Evolutionary conservation across 371 early-diverging fungal genomes (phyloP), one percentile per base, ranked within the genome.

Genomic region (Catenaria anguillulae): DNA sequence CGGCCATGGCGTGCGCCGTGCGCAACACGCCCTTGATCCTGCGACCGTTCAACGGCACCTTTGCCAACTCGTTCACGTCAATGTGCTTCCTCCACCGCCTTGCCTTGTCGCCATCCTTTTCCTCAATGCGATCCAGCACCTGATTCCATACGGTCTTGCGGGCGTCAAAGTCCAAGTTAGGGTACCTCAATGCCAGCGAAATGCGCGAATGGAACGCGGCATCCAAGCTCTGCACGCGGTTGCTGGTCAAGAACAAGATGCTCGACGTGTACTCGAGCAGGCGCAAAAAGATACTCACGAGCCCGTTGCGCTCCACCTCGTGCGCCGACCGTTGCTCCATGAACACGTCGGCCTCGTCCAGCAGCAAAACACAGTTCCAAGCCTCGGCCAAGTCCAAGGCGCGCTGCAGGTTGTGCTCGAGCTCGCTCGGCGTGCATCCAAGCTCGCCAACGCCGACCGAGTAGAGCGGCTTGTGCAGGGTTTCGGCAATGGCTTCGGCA

Each of bases 401-500:
- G 33, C 64, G 69, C 29, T 62, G 64, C 45, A 79, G 60, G 31
- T 72, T 48, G 15, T 35, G 24, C 66, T 79, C 79, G 71, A 79
- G 65, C 31, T 69, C 71, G 33, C 68, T 68, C 4, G 77, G 74
- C 0, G 63, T 71, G 33, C 66, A 65, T 8, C 79, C 79, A 37
- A 79, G 73, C 66, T 79, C 78, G 23, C 79, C 78, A 68, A 79
- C 71, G 36, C 75, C 73, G 5, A 78, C 73, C 48, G 71, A 70
- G 61, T 75, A 78, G 26, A 79, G 66, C 6, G 79, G 78, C 19
- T 68, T 64, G 37, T 73, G 77, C 24, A 78, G 66, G 2, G 65
- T 55, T 55, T 79, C 79, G 33, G 84, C 78, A 58, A 86, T 81
- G 21, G 86, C 85, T 60, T 82, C 79, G 36, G 84, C 84, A n/a